Percentiles rank a stretch among this genome's conserved stretches.
Evolutionary conservation across 331 rosid genomes (phyloP).

Genomic region (Pyracantha coccinea): DNA sequence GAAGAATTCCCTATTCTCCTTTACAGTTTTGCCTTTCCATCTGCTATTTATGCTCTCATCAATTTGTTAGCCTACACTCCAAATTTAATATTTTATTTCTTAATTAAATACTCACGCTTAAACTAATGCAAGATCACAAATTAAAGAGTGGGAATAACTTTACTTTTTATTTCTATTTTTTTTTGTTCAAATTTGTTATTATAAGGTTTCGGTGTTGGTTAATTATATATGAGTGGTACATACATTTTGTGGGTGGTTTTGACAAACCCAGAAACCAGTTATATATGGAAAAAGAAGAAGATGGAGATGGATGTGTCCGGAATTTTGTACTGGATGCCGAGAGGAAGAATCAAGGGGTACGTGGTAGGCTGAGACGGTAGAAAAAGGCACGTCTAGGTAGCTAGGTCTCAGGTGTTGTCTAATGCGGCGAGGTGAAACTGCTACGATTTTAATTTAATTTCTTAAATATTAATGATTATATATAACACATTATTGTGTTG

Average conservation of each 20-base stretch:
- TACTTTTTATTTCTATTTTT: no score
- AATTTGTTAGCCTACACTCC: not conserved
- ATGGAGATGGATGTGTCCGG: not conserved
- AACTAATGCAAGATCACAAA: not conserved
- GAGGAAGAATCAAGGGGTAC: not conserved
- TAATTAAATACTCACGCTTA: not conserved
- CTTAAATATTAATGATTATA: no score
- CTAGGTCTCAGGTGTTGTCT: not conserved
- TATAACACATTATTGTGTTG: not conserved
- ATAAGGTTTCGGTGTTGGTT: not conserved
- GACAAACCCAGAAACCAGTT: not conserved
- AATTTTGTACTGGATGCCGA: not conserved
- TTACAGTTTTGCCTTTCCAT: not conserved
- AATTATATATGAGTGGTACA: not conserved
- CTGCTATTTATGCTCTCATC: not conserved
- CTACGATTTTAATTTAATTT: not conserved
- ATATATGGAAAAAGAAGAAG: no score
- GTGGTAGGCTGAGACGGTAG: not conserved
- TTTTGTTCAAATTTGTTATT: not conserved
- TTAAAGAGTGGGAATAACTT: not conserved
- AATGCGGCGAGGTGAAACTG: no score
- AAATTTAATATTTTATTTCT: not conserved
- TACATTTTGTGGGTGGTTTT: not conserved
- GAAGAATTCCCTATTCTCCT: constrained; percentile 17
- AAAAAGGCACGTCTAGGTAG: constrained; percentile 28